Evolutionary conservation across 371 early-diverging fungal genomes (phyloP), one percentile per base, ranked within the genome.

Genomic region (Mortierella polycephala): DNA sequence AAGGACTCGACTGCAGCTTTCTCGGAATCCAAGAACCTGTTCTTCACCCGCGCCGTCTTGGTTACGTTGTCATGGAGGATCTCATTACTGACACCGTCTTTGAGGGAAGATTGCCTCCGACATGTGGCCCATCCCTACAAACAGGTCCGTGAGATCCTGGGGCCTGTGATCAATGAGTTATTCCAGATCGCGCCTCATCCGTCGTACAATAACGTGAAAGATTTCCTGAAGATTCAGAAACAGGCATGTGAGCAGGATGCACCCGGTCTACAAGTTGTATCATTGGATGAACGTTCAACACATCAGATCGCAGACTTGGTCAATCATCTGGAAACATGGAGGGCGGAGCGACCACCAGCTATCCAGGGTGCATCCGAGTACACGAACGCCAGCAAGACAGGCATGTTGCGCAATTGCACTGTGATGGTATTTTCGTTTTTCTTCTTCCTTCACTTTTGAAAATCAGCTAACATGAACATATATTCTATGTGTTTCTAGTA

Each of bases 71-170:
- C 87, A 39, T 96, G 96, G 95, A 85, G 94, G 8, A 81, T 91
- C 1, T 70, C 80, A 8, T 84, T 92, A 11, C 60, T 84, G 44
- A 74, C 85, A 0, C 65, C 81, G 1, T 55, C 76, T 1, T 68
- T 92, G 60, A 67, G 90, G 21, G 83, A 85, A 23, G 83, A 81
- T 0, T 89, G 91, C 53, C 44, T 94, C 40, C 70, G 71, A 0
- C 86, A 88, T 41, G 62, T 95, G 50, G 82, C 86, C 2, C 93
- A 95, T 74, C 95, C 96, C 1, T 96, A 96, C 83, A 90, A 95
- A 74, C 95, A 95, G 77, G 95, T 96, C 23, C 89, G 97, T 7
- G 94, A 95, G 69, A 83, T 86, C 10, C 75, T 95, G 20, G 96
- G 95, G 30, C 82, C 83, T 1, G 85, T 89, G 60, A 88, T 96